A percentile compares a stretch with the other conserved stretches of the same genome.
phyloP scores from a whole-genome alignment of 2,329 filamentous ascomycete genomes.

The Talaromyces atroroseus region DNA sequence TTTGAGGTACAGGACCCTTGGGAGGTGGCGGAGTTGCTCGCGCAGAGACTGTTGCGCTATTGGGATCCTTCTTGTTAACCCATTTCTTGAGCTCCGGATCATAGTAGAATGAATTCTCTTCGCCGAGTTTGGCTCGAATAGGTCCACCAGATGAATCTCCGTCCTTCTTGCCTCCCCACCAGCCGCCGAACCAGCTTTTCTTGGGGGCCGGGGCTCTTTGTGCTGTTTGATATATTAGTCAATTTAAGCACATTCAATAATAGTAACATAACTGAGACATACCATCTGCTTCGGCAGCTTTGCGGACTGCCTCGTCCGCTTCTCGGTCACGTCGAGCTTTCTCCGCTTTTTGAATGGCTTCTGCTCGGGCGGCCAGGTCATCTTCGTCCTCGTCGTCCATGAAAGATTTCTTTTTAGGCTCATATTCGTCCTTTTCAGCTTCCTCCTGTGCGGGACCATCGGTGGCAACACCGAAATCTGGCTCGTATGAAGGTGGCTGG shows the following conservation, averaged over 20 bases:
- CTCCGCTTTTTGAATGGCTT: slow-evolving; percentile 53
- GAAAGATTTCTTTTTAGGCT: slow-evolving; percentile 68
- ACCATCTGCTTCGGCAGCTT: slow-evolving; percentile 68
- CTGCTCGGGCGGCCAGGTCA: slow-evolving; percentile 53
- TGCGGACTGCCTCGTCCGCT: slow-evolving; percentile 79
- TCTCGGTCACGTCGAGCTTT: slow-evolving; percentile 67
- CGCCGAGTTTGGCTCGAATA: slow-evolving; percentile 90
- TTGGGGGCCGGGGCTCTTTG: slow-evolving; percentile 35
- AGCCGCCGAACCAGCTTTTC: slow-evolving; percentile 72
- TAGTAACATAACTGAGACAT: slow-evolving; percentile 21
- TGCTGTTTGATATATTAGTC: slow-evolving; percentile 37
- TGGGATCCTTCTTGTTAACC: slow-evolving; percentile 88
- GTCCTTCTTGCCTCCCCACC: slow-evolving; percentile 67
- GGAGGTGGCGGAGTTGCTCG: slow-evolving; percentile 75
- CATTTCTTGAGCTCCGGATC: slow-evolving; percentile 96
- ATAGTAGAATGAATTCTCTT: slow-evolving; percentile 88
- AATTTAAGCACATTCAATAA: slow-evolving; percentile 23
- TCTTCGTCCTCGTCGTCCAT: slow-evolving; percentile 77
- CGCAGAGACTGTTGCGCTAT: slow-evolving; percentile 53
- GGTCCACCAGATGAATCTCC: slow-evolving; percentile 56
- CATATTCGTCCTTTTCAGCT: slow-evolving; percentile 53
- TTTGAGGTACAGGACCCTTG: slow-evolving; percentile 48
- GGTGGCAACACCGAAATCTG: slow-evolving; percentile 25
- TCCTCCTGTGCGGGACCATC: slow-evolving; percentile 48
- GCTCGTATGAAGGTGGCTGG: slow-evolving; percentile 35